These are phyloP conservation scores for Osmanthus fragrans DNA, from an alignment of 257 asterid genomes.

Conservation along the genomic window DNA sequence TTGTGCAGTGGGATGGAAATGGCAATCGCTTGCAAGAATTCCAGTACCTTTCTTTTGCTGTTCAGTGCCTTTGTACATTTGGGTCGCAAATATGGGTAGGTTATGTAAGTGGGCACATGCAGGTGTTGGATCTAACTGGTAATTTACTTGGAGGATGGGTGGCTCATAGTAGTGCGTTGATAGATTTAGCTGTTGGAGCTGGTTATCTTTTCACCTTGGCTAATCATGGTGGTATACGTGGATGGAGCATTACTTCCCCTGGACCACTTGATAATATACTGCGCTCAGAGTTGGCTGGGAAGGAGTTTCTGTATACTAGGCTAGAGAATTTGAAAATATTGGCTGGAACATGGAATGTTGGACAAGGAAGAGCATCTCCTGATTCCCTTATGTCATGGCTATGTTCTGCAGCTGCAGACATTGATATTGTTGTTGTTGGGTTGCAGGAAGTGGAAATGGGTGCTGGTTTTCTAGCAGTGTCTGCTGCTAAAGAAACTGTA, in stretches of 20 bases:
- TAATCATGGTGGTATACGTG: slow-evolving; percentile 97
- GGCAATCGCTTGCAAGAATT: slow-evolving; percentile 79
- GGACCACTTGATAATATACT: slow-evolving; percentile 74
- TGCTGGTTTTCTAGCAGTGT: slow-evolving; percentile 98
- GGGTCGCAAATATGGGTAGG: slow-evolving; percentile 93
- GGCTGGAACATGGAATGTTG: slow-evolving; percentile 99
- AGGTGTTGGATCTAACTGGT: slow-evolving; percentile 86
- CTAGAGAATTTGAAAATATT: slow-evolving; percentile 75
- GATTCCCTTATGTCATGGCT: slow-evolving; percentile 93
- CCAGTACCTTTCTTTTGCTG: slow-evolving; percentile 67
- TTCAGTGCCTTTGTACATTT: slow-evolving; percentile 66
- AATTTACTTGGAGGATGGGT: slow-evolving; percentile 81
- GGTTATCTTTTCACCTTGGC: slow-evolving; percentile 77
- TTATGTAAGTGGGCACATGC: slow-evolving; percentile 75
- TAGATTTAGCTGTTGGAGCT: slow-evolving; percentile 69
- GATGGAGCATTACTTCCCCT: slow-evolving; percentile 90
- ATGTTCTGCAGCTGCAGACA: slow-evolving; percentile 73
- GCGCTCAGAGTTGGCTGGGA: slow-evolving; percentile 68
- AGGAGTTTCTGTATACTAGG: slow-evolving; percentile 76
- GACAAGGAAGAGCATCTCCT: slow-evolving; percentile 86
- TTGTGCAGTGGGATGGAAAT: slow-evolving; percentile 88
- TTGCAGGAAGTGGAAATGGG: slow-evolving; percentile 99
- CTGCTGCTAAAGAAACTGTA: slow-evolving; percentile 99
- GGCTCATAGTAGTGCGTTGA: slow-evolving; percentile 77
- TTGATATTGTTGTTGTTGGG: slow-evolving; percentile 78